Evolutionary conservation across 768 basidiomycete genomes (phyloP), one percentile per base, ranked within the genome.

Genomic region (Phanerodontia chrysosporium): DNA sequence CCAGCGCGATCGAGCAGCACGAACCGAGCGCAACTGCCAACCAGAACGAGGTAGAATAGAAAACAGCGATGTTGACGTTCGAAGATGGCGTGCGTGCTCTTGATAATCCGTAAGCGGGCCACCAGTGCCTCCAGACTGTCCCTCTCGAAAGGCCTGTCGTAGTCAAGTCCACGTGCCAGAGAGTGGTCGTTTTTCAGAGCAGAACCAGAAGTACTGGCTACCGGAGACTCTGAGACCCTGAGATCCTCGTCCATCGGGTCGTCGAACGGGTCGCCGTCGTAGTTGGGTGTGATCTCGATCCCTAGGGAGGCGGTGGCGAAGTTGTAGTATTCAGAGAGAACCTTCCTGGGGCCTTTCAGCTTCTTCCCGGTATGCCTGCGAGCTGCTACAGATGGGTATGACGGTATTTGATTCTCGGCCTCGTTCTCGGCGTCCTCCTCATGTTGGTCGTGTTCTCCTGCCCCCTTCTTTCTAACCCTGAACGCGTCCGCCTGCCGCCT

Each of bases 1-100:
- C 72, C 74, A 21, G 66, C 46, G 10, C 69, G 70, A 59, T 78
- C 76, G 70, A 71, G 76, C 36, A 68, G 66, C 21, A 77, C 58
- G 45, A 77, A 66, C 5, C 74, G 64, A 1, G 70, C 72, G 49
- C 35, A 48, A 2, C 60, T 35, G 9, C 64, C 65, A 53, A 58
- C 66, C 16, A 78, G 58, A 25, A 70, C 53, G 13, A 74, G 27
- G 1, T 65, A 66, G 62, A 78, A 76, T 1, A 69, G 55, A 22
- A 51, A 32, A 18, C 30, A 32, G 14, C 51, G 51, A 5, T 51
- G 51, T 22, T 51, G 51, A 16, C 51, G 51, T n/a, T 18, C n/a
- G 21, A 51, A 35, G 3, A 29, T 16, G 18, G 51, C 51, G 6
- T 51, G 51, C 9, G 51, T 30, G 29, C 30, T 25, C 16, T 25